These are phyloP conservation scores for Adansonia madagascariensis DNA, from an alignment of 441 rosid genomes.

Conservation along the genomic window DNA sequence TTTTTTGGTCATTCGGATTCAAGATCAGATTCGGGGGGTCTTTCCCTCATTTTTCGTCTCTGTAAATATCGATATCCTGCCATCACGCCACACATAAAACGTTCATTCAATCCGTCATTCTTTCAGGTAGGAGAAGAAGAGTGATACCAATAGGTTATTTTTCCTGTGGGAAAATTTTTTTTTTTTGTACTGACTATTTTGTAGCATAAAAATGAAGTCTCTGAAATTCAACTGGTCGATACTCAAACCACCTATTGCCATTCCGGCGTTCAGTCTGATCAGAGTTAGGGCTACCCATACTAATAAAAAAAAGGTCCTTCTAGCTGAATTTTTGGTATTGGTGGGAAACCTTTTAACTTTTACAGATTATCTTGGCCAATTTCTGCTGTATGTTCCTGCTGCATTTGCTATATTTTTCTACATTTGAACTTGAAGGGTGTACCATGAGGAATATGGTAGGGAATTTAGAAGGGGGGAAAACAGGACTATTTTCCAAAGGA, in stretches of 20 bases:
- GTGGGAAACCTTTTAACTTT: background rate
- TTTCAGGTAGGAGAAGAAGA: constrained; percentile 16
- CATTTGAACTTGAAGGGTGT: background rate
- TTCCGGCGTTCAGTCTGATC: no score
- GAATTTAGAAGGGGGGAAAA: background rate
- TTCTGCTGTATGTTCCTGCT: background rate
- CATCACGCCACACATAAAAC: constrained; percentile 22
- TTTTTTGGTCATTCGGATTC: constrained; percentile 22
- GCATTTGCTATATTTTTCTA: background rate
- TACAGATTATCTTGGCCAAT: background rate
- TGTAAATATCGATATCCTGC: constrained; percentile 43
- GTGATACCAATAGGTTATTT: constrained; percentile 15
- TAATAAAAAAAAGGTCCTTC: background rate
- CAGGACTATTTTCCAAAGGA: background rate
- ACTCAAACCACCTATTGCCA: no score
- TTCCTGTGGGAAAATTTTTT: background rate
- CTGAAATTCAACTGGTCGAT: constrained; percentile 27
- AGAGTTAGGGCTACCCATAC: no score
- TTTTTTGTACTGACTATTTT: constrained; percentile 5
- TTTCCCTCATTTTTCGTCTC: constrained; percentile 29
- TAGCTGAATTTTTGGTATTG: background rate
- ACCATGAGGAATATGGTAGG: background rate
- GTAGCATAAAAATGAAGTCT: constrained; percentile 20
- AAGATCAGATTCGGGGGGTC: constrained; percentile 15
- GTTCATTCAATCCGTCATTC: constrained; percentile 33